Evolutionary conservation across 768 basidiomycete species (phyloP).

Genomic region (Rhizopogon salebrosus): DNA sequence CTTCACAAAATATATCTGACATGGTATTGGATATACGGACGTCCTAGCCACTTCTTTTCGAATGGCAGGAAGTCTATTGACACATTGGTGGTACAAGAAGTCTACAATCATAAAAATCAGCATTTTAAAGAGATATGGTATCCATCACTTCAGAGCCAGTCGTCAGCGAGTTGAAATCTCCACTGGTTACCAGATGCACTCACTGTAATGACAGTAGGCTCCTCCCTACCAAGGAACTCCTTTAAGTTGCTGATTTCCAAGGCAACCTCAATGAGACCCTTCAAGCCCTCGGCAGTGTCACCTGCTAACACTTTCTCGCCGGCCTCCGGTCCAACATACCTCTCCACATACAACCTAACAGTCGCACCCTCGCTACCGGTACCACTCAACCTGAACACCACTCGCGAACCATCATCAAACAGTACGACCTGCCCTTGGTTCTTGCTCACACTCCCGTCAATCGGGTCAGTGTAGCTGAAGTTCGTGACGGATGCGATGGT

Average conservation of each 20-base stretch:
- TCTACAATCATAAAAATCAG: not conserved
- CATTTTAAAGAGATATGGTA: not conserved
- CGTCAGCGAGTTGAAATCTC: not conserved
- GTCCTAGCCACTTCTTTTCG: not conserved
- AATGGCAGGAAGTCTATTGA: not conserved
- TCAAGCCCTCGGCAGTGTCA: constrained; percentile 83
- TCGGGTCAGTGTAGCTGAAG: constrained; percentile 98
- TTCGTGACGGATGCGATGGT: constrained; percentile 72
- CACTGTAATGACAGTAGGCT: constrained; percentile 96
- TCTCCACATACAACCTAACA: constrained; percentile 93
- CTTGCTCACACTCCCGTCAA: constrained; percentile 86
- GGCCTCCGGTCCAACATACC: constrained; percentile 71
- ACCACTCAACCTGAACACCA: constrained; percentile 94
- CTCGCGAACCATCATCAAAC: constrained; percentile 88
- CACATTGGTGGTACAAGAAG: not conserved
- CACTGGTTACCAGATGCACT: constrained; percentile 24
- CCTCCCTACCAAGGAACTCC: constrained; percentile 77
- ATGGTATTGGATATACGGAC: not conserved
- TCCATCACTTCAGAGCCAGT: constrained; percentile 8
- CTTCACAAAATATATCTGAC: not conserved
- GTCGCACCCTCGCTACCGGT: constrained; percentile 97
- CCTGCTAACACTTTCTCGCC: constrained; percentile 66
- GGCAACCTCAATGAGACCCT: constrained; percentile 95
- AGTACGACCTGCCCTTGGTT: constrained; percentile 95
- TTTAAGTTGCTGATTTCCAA: constrained; percentile 79